These are phyloP conservation scores for Entomortierella chlamydospora DNA, from an alignment of 192 early-diverging fungal genomes.

Conservation along the genomic window DNA sequence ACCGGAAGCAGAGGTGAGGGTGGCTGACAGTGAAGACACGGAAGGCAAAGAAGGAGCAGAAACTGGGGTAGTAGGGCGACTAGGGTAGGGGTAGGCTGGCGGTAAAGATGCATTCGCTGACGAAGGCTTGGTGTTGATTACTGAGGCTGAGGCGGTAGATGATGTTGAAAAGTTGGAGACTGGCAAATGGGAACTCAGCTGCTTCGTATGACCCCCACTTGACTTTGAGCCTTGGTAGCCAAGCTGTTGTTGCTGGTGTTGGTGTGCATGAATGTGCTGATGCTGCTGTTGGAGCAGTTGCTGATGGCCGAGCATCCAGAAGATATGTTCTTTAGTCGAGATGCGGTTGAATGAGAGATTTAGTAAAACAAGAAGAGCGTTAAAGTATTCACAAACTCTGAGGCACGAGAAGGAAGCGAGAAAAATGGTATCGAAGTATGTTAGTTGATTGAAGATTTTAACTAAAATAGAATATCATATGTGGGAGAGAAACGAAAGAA, in stretches of 20 bases:
- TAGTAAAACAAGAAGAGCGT: not conserved
- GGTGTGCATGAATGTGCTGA: constrained; percentile 21
- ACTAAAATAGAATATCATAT: not conserved
- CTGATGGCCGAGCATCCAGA: constrained; percentile 53
- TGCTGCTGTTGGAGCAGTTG: constrained; percentile 54
- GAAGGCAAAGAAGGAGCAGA: constrained; percentile 29
- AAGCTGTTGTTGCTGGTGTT: constrained; percentile 28
- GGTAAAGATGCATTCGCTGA: constrained; percentile 28
- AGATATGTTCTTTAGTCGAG: not conserved
- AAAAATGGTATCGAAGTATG: not conserved
- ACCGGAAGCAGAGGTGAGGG: constrained; percentile 16
- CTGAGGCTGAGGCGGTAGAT: constrained; percentile 10
- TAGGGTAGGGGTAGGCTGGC: constrained; percentile 46
- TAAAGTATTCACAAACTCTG: not conserved
- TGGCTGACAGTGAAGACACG: constrained; percentile 17
- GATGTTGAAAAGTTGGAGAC: constrained; percentile 25
- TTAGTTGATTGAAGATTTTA: constrained; percentile 4
- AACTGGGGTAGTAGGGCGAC: constrained; percentile 15
- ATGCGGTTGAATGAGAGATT: not conserved
- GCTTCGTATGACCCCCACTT: constrained; percentile 5
- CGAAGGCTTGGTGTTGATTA: constrained; percentile 19
- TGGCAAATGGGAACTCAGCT: constrained; percentile 4
- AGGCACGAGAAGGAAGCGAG: not conserved
- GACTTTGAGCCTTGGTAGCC: constrained; percentile 16
- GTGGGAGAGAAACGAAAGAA: constrained; percentile 1